These are phyloP conservation scores for Alloascoidea hylecoeti DNA, from an alignment of 805 yeast species.

Conservation along the genomic window DNA sequence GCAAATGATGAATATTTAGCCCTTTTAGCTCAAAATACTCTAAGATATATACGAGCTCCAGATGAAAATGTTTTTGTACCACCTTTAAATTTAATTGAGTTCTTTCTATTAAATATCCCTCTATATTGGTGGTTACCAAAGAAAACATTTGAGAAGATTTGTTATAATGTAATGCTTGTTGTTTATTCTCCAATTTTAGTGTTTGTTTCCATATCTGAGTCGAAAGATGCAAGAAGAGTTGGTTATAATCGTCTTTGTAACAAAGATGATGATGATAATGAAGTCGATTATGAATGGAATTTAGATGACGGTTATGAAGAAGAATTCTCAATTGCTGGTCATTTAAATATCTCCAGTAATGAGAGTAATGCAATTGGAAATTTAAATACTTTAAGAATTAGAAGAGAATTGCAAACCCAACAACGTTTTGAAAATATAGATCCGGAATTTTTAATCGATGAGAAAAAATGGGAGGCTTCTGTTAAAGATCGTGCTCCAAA, in stretches of 20 bases:
- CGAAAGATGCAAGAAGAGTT: slow-evolving; percentile 53
- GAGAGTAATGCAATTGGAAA: too few relatives aligned
- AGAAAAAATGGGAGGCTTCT: slow-evolving; percentile 31
- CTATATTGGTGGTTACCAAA: slow-evolving; percentile 21
- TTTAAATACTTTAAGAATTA: slow-evolving; percentile 18
- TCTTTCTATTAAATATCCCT: slow-evolving; percentile 32
- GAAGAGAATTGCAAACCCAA: slow-evolving; percentile 23
- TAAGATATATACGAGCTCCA: slow-evolving; percentile 78
- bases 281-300: slow-evolving; percentile 69
- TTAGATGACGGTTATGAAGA: slow-evolving; percentile 56
- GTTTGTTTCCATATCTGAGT: slow-evolving; percentile 49
- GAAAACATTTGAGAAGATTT: slow-evolving; percentile 24
- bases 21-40: slow-evolving; percentile 69
- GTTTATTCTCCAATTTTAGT: slow-evolving; percentile 57
- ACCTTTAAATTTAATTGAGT: slow-evolving; percentile 67
- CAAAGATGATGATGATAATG: slow-evolving; percentile 68
- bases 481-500: slow-evolving; percentile 44
- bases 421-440: slow-evolving; percentile 52
- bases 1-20: slow-evolving; percentile 81
- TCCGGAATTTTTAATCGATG: slow-evolving; percentile 46
- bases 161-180: slow-evolving; percentile 43
- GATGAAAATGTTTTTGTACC: slow-evolving; percentile 78
- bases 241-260: slow-evolving; percentile 53
- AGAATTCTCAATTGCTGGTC: slow-evolving; percentile 22
- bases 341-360: slow-evolving; percentile 20